Evolutionary conservation across 805 yeast species (phyloP), one percentile per base, ranked within the genome.

Genomic region (Yamadazyma philogaea): DNA sequence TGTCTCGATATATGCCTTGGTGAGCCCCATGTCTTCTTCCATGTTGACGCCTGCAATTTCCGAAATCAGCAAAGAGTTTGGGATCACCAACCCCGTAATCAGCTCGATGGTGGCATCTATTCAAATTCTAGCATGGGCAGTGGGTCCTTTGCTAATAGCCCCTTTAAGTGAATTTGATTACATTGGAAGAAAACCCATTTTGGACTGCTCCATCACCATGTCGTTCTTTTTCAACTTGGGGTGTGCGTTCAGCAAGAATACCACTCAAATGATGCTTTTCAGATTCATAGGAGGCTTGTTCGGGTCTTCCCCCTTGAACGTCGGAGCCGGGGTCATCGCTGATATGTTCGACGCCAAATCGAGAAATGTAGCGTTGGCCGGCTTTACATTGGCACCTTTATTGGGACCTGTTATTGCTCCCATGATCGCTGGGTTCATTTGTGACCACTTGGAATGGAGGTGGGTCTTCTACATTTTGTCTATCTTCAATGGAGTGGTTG

Each of bases 351-450:
- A 66, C 39, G 77, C 74, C 45, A 56, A 65, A 36, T 68, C 74
- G 26, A 68, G 87, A 39, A 78, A 75, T 39, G 55, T 64, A 28
- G 84, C 84, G 1, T 63, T 81, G 66, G 78, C 83, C 1, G 60
- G 77, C 7, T 81, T 74, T 55, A 72, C 86, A 0, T 64, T 82
- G 14, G 50, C 55, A 20, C 87, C 87, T 2, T 75, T 82, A 42
- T 55, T 82, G 33, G 93, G 91, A 0, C 91, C 93, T 1, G 74
- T 82, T 1, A 53, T 82, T 17, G 81, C 84, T 1, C 84, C 86
- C 0, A 66, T 80, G 2, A 66, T 81, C 11, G 58, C 82, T 3
- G 83, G 86, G 1, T 82, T 72, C 52, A 64, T 79, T 18, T 79
- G 76, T 16, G 68, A 78, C 30, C 57, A 71, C 34, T 55, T 64